Conservation (phyloP, 164 flowering plant species). For the Stephania cephalantha region DNA sequence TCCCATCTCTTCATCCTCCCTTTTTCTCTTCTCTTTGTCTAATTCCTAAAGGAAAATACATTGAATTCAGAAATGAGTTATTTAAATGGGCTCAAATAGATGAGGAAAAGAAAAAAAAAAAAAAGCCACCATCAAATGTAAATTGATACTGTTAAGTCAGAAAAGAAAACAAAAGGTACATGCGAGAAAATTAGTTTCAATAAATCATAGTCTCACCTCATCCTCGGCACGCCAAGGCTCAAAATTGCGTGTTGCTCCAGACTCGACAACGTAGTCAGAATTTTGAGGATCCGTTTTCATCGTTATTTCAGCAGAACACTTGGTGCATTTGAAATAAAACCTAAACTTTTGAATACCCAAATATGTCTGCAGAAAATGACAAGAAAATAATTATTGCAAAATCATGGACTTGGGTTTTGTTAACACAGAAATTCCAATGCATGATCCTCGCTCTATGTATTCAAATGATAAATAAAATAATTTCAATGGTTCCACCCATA, state of each 20-base stretch:
- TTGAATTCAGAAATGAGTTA: neutral
- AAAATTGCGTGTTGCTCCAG: conserved; percentile 84
- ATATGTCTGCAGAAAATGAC: conserved; percentile 60
- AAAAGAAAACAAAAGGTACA: neutral
- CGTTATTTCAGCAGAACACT: conserved; percentile 81
- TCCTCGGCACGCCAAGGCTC: conserved; percentile 98
- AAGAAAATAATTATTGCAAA: neutral
- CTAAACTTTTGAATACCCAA: conserved; percentile 86
- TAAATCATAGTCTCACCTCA: conserved; percentile 40
- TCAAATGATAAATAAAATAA: neutral
- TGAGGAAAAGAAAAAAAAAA: neutral
- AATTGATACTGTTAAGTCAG: neutral
- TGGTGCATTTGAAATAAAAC: conserved; percentile 91
- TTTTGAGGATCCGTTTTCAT: conserved; percentile 94
- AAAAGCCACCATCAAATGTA: too few species aligned
- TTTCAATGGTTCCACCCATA: too few species aligned
- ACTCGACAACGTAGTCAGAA: conserved; percentile 84
- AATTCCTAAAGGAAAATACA: conserved; percentile 31
- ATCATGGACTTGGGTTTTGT: neutral
- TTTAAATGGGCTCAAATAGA: neutral
- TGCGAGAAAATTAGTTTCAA: neutral
- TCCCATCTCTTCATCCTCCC: conserved; percentile 87
- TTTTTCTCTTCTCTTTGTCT: conserved; percentile 55
- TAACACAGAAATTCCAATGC: neutral
- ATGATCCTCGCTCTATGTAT: neutral